Evolutionary conservation across 345 rosid species (phyloP), one percentile per base, ranked within the genome.

Genomic region (Gossypium thurberi): DNA sequence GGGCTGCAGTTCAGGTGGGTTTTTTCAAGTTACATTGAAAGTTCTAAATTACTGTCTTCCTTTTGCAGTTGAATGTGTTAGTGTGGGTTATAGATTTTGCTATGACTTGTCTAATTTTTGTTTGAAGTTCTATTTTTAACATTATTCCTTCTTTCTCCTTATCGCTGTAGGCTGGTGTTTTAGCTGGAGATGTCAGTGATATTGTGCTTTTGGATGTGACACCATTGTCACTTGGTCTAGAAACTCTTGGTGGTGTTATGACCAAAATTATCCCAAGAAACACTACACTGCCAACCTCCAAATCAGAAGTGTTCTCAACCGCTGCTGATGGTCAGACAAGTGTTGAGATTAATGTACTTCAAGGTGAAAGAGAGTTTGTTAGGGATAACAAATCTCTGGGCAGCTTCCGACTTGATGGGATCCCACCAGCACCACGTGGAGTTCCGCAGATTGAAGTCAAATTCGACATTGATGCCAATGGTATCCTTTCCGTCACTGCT

Each of bases 281-380:
- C 75, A 89, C 98, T 1, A 92, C 99, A 1, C 73, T 95, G 61
- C 99, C 99, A 40, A 92, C 99, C 11, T 95, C 99, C 9, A 92
- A 95, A 78, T 95, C 99, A 8, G 98, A 95, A 83, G 99, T 92
- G 57, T 95, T 95, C 79, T 95, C 99, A 21, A 95, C 99, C 1
- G 97, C 99, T 74, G 98, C 97, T 3, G 98, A 95, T 75, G 99
- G 99, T 26, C 99, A 95, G 81, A 95, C 99, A n/a, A 95, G 99
- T 72, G 99, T 95, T 1, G 99, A 95, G 81, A 95, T 95, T 46
- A 95, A 95, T 71, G 99, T 95, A 65, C 87, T 95, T 43, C 99
- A 95, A 78, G 98, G 99, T 7, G 99, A 95, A 78, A 84, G 99
- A 78, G 98, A 95, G 82, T 95, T 95, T 76, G 99, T 95, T 13